Evolutionary conservation across 2,329 filamentous ascomycete genomes (phyloP).

Genomic region (Aspergillus awamori): DNA sequence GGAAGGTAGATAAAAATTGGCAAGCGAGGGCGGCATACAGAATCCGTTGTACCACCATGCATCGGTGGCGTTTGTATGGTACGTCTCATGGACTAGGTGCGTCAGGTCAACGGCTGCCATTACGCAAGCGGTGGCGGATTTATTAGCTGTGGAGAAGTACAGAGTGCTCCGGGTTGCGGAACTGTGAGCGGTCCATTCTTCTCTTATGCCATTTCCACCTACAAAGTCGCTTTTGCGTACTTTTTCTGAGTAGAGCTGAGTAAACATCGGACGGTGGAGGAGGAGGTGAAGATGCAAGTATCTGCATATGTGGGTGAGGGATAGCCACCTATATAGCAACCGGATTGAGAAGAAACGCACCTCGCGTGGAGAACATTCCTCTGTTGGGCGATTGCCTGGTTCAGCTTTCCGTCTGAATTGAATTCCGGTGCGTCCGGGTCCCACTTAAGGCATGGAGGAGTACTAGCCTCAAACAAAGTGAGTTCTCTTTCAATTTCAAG

Average conservation of each 20-base stretch:
- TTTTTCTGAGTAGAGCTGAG: constrained; percentile 32
- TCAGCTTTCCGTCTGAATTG: background rate
- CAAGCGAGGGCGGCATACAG: constrained; percentile 29
- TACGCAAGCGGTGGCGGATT: constrained; percentile 38
- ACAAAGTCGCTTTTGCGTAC: background rate
- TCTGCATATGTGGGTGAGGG: constrained; percentile 17
- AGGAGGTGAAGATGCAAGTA: constrained; percentile 37
- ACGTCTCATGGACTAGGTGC: constrained; percentile 33
- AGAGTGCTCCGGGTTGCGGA: constrained; percentile 12
- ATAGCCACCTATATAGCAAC: background rate
- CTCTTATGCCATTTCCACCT: background rate
- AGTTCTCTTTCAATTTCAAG: constrained; percentile 34
- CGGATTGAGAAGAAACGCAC: constrained; percentile 17
- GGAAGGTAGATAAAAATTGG: background rate
- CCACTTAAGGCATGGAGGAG: no score
- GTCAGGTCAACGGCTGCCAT: constrained; percentile 35
- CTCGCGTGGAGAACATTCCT: constrained; percentile 36
- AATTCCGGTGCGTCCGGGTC: no score
- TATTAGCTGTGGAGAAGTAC: constrained; percentile 30
- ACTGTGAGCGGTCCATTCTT: constrained; percentile 6
- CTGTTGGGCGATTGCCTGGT: constrained; percentile 20
- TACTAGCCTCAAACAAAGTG: no score
- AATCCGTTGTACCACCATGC: constrained; percentile 47
- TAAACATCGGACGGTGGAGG: constrained; percentile 40
- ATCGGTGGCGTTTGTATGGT: constrained; percentile 30